Evolutionary conservation across 805 yeast species (phyloP).

Genomic region (Nakazawaea holstii): DNA sequence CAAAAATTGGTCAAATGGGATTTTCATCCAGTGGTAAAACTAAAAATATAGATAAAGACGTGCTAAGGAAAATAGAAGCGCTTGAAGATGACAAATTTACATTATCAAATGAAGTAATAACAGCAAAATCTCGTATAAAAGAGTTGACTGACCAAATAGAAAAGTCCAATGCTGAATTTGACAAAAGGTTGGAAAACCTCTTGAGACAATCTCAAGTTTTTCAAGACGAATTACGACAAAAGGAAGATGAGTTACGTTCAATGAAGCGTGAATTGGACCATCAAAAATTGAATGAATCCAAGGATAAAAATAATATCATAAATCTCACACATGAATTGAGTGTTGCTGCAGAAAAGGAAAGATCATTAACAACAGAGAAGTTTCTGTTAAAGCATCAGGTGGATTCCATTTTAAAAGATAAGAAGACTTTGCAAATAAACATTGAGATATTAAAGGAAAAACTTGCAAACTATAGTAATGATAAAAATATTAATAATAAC

Average conservation of each 20-base stretch:
- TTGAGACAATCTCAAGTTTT: constrained; percentile 2
- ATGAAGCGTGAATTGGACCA: constrained; percentile 12
- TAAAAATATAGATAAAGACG: background rate
- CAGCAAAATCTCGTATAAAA: background rate
- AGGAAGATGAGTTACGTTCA: constrained; percentile 16
- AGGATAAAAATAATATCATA: constrained; percentile 4
- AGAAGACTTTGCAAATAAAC: constrained; percentile 28
- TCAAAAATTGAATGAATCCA: constrained; percentile 18
- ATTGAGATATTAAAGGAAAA: constrained; percentile 35
- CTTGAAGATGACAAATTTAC: background rate
- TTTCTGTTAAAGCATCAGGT: constrained; percentile 34
- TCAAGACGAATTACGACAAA: constrained; percentile 1
- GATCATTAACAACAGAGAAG: constrained; percentile 38
- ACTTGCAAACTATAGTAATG: constrained; percentile 13
- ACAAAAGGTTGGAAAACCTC: background rate
- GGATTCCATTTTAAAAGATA: constrained; percentile 34
- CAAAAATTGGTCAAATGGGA: background rate
- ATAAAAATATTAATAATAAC: constrained; percentile 11
- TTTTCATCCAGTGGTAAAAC: background rate
- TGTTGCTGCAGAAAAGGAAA: constrained; percentile 36
- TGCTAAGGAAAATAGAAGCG: background rate
- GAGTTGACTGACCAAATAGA: constrained; percentile 12
- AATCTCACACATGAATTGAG: constrained; percentile 13
- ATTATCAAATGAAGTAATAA: background rate
- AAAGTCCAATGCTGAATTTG: background rate